Conservation (phyloP, 306 rosid genomes). For the Aeschynomene evenia region DNA sequence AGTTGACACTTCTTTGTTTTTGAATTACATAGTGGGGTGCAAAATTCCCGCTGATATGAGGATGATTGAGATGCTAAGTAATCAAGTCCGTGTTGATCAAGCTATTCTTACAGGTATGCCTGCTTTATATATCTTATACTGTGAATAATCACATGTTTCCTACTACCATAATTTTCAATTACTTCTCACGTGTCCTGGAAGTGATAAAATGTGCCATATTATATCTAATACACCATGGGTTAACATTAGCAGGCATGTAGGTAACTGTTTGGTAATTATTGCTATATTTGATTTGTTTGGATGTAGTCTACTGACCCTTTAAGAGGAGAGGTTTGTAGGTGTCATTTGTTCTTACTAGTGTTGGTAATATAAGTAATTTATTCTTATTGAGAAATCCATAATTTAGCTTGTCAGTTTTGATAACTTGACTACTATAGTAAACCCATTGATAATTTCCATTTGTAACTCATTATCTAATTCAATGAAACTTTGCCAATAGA, state of each 20-base stretch:
- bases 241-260: constrained; percentile 12
- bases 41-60: constrained; percentile 99
- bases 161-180: neutral
- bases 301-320: neutral
- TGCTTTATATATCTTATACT: constrained; percentile 6
- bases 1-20: constrained; percentile 32
- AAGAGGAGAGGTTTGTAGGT: neutral
- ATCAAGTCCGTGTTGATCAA: constrained; percentile 92
- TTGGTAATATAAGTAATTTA: neutral
- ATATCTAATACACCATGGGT: neutral
- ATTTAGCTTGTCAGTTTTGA: constrained; percentile 1
- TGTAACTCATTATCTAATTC: neutral
- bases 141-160: constrained; percentile 17
- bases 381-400: constrained; percentile 8
- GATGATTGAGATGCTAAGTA: constrained; percentile 89
- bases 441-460: neutral
- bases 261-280: constrained; percentile 9
- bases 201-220: neutral
- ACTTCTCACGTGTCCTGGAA: neutral
- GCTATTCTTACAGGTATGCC: constrained; percentile 93
- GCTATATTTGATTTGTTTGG: constrained; percentile 7
- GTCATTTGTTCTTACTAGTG: neutral
- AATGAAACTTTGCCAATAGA: neutral
- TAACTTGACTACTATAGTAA: neutral
- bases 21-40: constrained; percentile 76